A percentile compares a stretch with the other conserved stretches of the same genome.
phyloP scores from a whole-genome alignment of 371 early-diverging fungal genomes.

The Lichtheimia ramosa region DNA sequence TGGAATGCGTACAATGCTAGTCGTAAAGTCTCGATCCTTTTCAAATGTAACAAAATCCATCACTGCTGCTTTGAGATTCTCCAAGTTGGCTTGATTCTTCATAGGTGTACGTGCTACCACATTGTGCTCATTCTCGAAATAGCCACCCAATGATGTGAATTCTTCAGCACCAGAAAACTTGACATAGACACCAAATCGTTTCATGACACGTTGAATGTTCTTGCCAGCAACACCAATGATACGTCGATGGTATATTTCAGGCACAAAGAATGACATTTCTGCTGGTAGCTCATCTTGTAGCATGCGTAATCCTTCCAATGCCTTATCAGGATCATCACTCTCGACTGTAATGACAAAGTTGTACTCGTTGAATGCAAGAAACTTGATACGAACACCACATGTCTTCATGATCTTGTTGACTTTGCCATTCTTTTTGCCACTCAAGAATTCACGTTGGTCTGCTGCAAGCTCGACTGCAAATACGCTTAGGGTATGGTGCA shows the following conservation, averaged over 20 bases:
- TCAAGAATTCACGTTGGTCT: constrained; percentile 83
- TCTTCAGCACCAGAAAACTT: constrained; percentile 82
- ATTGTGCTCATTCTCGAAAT: constrained; percentile 72
- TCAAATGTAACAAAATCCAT: constrained; percentile 60
- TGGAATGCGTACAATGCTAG: constrained; percentile 27
- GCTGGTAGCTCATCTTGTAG: constrained; percentile 78
- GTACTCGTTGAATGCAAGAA: constrained; percentile 56
- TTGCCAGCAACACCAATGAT: constrained; percentile 91
- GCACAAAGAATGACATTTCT: constrained; percentile 76
- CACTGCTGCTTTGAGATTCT: constrained; percentile 58
- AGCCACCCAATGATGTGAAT: constrained; percentile 64
- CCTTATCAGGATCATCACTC: constrained; percentile 37
- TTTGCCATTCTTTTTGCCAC: constrained; percentile 90
- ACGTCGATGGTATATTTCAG: constrained; percentile 82
- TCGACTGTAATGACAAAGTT: constrained; percentile 71
- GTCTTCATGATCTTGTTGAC: constrained; percentile 81
- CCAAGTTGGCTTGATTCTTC: constrained; percentile 65
- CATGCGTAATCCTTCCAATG: constrained; percentile 59
- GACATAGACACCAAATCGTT: constrained; percentile 85
- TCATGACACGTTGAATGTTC: constrained; percentile 90
- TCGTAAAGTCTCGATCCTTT: constrained; percentile 41
- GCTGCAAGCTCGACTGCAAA: constrained; percentile 59
- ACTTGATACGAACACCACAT: constrained; percentile 53
- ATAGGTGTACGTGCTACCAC: constrained; percentile 80
- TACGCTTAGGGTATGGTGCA: constrained; percentile 13